Evolutionary conservation across 768 basidiomycete species (phyloP).

Genomic region (Tulasnella sp.): DNA sequence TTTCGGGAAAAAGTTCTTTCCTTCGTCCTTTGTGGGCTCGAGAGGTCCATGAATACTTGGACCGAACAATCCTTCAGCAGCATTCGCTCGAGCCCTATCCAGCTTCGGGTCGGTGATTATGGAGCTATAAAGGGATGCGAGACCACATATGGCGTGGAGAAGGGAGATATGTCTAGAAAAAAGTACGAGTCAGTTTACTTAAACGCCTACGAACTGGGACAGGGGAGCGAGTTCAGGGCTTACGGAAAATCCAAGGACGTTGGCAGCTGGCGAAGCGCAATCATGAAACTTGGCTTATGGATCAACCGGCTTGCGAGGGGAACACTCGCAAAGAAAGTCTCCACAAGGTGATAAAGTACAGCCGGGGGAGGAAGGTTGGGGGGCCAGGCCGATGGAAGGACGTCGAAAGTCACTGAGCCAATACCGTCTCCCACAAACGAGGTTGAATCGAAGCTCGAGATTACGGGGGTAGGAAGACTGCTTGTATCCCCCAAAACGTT

Average conservation of each 20-base stretch:
- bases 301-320: constrained; percentile 25
- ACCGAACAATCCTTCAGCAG: not conserved
- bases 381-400: constrained; percentile 12
- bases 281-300: constrained; percentile 29
- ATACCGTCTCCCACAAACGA: not conserved
- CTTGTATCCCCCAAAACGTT: not conserved
- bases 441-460: not conserved
- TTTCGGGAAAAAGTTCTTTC: not conserved
- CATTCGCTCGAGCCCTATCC: constrained; percentile 33
- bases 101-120: not conserved
- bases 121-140: constrained; percentile 28
- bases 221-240: not conserved
- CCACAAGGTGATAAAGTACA: constrained; percentile 25
- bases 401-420: not conserved
- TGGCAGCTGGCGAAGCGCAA: not conserved
- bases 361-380: constrained; percentile 8
- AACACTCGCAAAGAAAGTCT: constrained; percentile 28
- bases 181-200: not conserved
- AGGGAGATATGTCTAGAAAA: not conserved
- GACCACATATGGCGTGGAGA: constrained; percentile 29
- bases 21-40: not conserved
- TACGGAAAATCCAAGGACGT: constrained; percentile 24
- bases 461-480: not conserved
- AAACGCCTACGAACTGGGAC: not conserved
- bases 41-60: not conserved